Base-by-base conservation (phyloP, 352 stramenopile genomes). In the Globisporangium barbulae region DNA sequence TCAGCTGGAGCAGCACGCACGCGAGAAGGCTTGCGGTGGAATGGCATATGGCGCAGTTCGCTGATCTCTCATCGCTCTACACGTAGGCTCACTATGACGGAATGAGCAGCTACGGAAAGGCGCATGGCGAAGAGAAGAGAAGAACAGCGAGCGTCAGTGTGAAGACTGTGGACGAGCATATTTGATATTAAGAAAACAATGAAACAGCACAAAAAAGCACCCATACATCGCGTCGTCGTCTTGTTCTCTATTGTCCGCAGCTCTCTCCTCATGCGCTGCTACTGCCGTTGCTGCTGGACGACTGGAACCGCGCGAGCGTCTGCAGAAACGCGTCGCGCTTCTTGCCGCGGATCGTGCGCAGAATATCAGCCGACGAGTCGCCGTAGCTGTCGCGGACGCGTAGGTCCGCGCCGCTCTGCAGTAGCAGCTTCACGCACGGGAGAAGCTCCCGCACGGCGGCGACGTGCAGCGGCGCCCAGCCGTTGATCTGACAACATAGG, bases 401-500 rank as follows among this genome's bases (percentile, higher is more conserved):
- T 54, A 60, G 21, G 48, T 78, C 54, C 1, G 81, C 79, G 7
- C 79, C 85, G 0, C 71, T 68, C 5, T 59, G 54, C 3, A 93
- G 47, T 13, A 93, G 78, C 30, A 82, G 52, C 19, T 79, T 72
- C n/a, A 77, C 65, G 44, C 82, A 87, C 7, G 67, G 48, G 8
- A 84, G 55, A 33, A 73, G 47, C 17, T 80, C 68, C 2, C 82
- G 83, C n/a, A 86, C 74, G 0, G 82, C 71, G 0, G 85, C 85
- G 8, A 93, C 67, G 57, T 93, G 84, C 5, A 93, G 74, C 50
- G 84, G 71, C 28, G 79, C 75, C 85, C 85, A 93, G 9, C 79
- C 76, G 50, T 83, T 90, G 30, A 90, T 72, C 69, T 86, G 28
- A 17, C 2, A 39, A 39, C 21, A 39, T 17, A 21, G 28, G 7